phyloP scores from a whole-genome alignment of 2,329 filamentous ascomycete genomes.

The Madurella fahalii region DNA sequence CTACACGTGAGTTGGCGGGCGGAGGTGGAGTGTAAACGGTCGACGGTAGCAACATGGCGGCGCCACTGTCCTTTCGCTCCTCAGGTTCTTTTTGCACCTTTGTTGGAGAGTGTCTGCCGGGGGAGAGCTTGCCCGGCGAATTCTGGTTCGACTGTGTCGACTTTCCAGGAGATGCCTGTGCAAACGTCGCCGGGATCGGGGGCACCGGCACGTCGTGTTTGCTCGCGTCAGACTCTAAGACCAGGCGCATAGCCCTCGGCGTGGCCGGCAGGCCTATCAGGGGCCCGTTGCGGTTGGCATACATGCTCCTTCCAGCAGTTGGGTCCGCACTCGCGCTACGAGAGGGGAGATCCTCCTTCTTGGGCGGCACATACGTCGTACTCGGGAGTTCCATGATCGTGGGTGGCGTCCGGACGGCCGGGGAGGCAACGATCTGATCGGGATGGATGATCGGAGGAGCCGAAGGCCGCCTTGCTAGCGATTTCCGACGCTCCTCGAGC shows the following conservation, averaged over 20 bases:
- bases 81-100: conserved; percentile 22
- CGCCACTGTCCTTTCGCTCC: conserved; percentile 29
- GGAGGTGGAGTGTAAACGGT: conserved; percentile 57
- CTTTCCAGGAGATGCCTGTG: conserved; percentile 39
- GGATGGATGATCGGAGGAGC: conserved; percentile 79
- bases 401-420: conserved; percentile 23
- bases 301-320: conserved; percentile 46
- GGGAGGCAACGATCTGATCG: conserved; percentile 45
- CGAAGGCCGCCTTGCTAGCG: conserved; percentile 73
- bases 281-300: conserved; percentile 40
- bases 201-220: conserved; percentile 51
- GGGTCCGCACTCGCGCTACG: conserved; percentile 66
- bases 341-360: conserved; percentile 43
- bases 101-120: conserved; percentile 28
- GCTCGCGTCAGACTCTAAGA: conserved; percentile 58
- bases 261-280: conserved; percentile 82
- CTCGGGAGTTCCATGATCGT: conserved; percentile 41
- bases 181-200: conserved; percentile 46
- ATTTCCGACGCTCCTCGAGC: conserved; percentile 82
- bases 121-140: conserved; percentile 27
- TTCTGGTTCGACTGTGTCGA: conserved; percentile 26
- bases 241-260: conserved; percentile 83
- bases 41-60: conserved; percentile 46
- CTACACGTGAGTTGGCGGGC: conserved; percentile 30
- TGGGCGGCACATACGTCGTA: conserved; percentile 36